These are phyloP conservation scores for Cicer pinnatifidum DNA, from an alignment of 306 rosid genomes.

Conservation along the genomic window DNA sequence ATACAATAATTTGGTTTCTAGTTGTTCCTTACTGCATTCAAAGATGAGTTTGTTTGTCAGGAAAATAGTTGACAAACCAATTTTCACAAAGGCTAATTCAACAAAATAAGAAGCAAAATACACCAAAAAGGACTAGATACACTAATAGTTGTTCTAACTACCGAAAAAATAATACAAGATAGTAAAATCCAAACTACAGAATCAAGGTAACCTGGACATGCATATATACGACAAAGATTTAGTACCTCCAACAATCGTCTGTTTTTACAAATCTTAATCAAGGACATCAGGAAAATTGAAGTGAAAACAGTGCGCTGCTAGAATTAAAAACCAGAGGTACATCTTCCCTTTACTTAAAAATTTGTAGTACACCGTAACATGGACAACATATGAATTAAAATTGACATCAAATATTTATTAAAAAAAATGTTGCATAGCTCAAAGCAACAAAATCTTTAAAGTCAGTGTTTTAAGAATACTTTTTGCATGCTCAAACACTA, in stretches of 20 bases:
- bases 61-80: slow-evolving; percentile 7
- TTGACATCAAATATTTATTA: too few species aligned
- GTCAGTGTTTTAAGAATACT: not conserved
- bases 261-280: not conserved
- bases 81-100: slow-evolving; percentile 6
- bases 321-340: not conserved
- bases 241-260: slow-evolving; percentile 1
- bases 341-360: not conserved
- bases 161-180: not conserved
- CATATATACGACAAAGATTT: not conserved
- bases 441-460: slow-evolving; percentile 12
- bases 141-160: not conserved
- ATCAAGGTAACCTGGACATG: not conserved
- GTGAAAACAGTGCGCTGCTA: not conserved
- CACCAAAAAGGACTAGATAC: not conserved
- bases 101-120: slow-evolving; percentile 1
- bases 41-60: slow-evolving; percentile 24
- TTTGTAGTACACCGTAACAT: not conserved
- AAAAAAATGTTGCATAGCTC: not conserved
- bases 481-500: not conserved
- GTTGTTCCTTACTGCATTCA: slow-evolving; percentile 82
- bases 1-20: slow-evolving; percentile 84
- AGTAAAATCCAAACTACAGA: slow-evolving; percentile 3
- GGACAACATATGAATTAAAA: not conserved
- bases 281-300: not conserved